Percentiles rank a stretch among this genome's conserved stretches.
Conservation (phyloP, 2,329 filamentous ascomycete genomes). For the Knoxdaviesia capensis region DNA sequence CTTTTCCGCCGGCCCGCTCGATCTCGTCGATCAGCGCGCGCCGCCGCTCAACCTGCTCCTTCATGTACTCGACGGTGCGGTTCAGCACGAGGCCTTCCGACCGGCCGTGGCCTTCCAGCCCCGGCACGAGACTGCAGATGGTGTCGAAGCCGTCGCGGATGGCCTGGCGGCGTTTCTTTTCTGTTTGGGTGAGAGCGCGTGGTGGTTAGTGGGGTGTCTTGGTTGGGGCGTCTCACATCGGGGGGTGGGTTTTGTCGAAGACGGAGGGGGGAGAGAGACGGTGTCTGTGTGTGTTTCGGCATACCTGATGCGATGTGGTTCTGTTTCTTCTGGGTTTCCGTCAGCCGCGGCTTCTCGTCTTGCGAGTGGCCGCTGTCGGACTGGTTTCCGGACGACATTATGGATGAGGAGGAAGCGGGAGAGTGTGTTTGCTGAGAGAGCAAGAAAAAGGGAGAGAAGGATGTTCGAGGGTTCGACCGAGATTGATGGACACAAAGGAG, state of each 20-base stretch:
- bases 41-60: slow-evolving; percentile 36
- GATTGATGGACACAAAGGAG: background rate
- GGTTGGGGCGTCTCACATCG: background rate
- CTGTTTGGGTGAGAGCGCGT: slow-evolving; percentile 7
- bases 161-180: slow-evolving; percentile 30
- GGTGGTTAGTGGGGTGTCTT: background rate
- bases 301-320: slow-evolving; percentile 33
- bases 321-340: slow-evolving; percentile 33
- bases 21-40: slow-evolving; percentile 35
- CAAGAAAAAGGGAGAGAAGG: background rate
- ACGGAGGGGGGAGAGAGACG: background rate
- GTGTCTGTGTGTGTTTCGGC: slow-evolving; percentile 1
- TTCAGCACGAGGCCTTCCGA: slow-evolving; percentile 73
- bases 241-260: background rate
- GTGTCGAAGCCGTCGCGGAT: slow-evolving; percentile 73
- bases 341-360: slow-evolving; percentile 29
- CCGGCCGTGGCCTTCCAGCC: slow-evolving; percentile 61
- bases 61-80: slow-evolving; percentile 46
- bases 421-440: background rate
- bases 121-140: slow-evolving; percentile 61
- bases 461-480: background rate
- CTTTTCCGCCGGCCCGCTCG: slow-evolving; percentile 35
- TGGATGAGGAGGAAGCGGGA: background rate
- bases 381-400: background rate
- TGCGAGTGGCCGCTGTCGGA: slow-evolving; percentile 3